Evolutionary conservation across 1,139 yeast genomes (phyloP).

Genomic region (Yamadazyma dushanensis): DNA sequence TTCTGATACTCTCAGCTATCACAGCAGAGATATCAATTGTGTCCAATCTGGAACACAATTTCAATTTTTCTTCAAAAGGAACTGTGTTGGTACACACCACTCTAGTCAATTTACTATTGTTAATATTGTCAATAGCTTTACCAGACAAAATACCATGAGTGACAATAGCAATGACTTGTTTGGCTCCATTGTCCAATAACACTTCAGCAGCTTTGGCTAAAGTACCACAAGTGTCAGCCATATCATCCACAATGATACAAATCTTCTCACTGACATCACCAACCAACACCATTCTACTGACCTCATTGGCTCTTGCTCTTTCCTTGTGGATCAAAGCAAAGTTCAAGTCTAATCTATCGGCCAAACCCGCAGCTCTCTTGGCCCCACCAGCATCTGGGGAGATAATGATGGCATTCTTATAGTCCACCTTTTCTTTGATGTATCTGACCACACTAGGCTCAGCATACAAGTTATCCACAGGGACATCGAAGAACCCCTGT

Average conservation of each 20-base stretch:
- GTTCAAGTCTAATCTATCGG: slow-evolving; percentile 72
- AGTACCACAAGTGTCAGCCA: slow-evolving; percentile 87
- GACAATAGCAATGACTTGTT: slow-evolving; percentile 72
- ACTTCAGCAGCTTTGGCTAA: slow-evolving; percentile 76
- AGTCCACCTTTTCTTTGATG: slow-evolving; percentile 53
- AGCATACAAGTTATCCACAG: slow-evolving; percentile 79
- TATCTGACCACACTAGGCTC: slow-evolving; percentile 75
- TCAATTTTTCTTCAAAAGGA: slow-evolving; percentile 59
- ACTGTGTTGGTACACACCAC: slow-evolving; percentile 77
- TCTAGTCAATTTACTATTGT: slow-evolving; percentile 54
- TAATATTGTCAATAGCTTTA: slow-evolving; percentile 62
- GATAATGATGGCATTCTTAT: slow-evolving; percentile 58
- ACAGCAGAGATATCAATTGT: slow-evolving; percentile 72
- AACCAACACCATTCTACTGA: slow-evolving; percentile 71
- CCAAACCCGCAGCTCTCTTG: slow-evolving; percentile 76
- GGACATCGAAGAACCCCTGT: slow-evolving; percentile 79
- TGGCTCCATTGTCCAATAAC: slow-evolving; percentile 60
- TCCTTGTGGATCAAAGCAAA: slow-evolving; percentile 84
- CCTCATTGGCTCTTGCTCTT: slow-evolving; percentile 78
- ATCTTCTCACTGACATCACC: slow-evolving; percentile 75
- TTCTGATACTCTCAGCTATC: slow-evolving; percentile 76
- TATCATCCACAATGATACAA: slow-evolving; percentile 74
- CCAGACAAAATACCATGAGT: slow-evolving; percentile 81
- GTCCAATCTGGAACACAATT: slow-evolving; percentile 55
- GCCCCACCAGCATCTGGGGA: slow-evolving; percentile 91